Percentiles rank a stretch among this genome's conserved stretches.
Conservation (phyloP, 305 asterid genomes). For the Fraxinus dipetala region DNA sequence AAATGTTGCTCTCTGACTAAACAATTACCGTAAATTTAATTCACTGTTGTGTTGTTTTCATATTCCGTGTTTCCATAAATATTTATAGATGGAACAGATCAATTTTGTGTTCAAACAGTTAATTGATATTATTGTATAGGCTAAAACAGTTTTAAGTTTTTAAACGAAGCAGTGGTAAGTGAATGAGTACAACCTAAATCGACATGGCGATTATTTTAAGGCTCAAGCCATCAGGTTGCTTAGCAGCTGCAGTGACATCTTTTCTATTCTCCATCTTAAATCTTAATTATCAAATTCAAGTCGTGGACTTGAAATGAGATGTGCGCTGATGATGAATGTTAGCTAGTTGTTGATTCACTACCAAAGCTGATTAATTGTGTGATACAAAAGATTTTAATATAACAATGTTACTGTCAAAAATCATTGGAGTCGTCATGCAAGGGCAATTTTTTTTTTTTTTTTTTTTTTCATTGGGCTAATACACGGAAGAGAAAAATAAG, state of each 20-base stretch:
- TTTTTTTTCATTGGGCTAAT: too few relatives aligned
- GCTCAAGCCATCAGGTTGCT: not conserved
- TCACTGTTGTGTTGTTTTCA: not conserved
- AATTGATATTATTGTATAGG: not conserved
- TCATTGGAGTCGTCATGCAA: not conserved
- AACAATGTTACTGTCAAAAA: too few relatives aligned
- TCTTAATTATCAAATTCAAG: not conserved
- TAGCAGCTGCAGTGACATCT: not conserved
- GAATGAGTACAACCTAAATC: not conserved
- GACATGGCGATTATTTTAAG: not conserved
- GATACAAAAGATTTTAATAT: not conserved
- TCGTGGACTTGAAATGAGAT: not conserved
- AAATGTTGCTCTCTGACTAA: not conserved
- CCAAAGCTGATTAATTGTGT: not conserved
- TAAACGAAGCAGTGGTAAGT: not conserved
- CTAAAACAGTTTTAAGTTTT: not conserved
- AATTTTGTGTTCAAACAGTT: not conserved
- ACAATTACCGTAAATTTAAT: not conserved
- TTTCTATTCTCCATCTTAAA: not conserved
- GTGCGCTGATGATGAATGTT: not conserved
- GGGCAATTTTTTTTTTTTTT: not conserved
- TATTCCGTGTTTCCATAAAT: not conserved
- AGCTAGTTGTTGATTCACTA: not conserved
- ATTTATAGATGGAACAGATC: not conserved
- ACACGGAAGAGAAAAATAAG: not conserved